Percentiles rank a stretch among this genome's conserved stretches.
Evolutionary conservation across 1,284 basidiomycete species (phyloP).

Genomic region (Papiliotrema flavescens): DNA sequence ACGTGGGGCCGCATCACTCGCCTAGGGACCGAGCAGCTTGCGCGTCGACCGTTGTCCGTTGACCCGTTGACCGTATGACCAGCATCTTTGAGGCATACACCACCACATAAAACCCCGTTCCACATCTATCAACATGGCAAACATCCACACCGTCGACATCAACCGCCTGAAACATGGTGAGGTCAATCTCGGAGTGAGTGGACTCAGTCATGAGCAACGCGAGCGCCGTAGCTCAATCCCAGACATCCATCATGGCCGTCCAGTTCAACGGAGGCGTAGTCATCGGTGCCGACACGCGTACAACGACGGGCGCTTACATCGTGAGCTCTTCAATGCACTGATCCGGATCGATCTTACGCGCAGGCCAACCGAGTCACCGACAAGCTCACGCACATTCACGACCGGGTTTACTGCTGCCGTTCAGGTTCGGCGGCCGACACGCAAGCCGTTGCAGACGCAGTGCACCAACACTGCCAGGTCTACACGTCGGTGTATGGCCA

Average conservation of each 20-base stretch:
- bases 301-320: conserved; percentile 95
- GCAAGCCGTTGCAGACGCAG: conserved; percentile 90
- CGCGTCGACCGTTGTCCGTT: too few relatives aligned
- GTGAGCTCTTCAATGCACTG: conserved; percentile 52
- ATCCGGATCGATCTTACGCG: neutral
- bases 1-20: neutral
- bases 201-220: conserved; percentile 14
- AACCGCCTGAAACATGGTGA: conserved; percentile 76
- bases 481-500: conserved; percentile 62
- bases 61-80: too few relatives aligned
- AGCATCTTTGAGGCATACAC: too few relatives aligned
- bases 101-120: neutral
- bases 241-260: conserved; percentile 99
- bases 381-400: conserved; percentile 95
- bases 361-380: conserved; percentile 94
- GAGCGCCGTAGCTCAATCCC: conserved; percentile 7
- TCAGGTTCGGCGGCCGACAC: conserved; percentile 98
- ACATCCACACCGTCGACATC: conserved; percentile 46
- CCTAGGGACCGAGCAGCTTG: neutral
- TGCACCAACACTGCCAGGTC: conserved; percentile 82
- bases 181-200: conserved; percentile 84
- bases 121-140: conserved; percentile 28
- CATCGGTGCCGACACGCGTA: conserved; percentile 94
- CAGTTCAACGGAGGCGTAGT: conserved; percentile 93
- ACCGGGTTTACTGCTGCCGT: conserved; percentile 98